Base-by-base conservation (phyloP, 441 rosid species). In the Hura crepitans region DNA sequence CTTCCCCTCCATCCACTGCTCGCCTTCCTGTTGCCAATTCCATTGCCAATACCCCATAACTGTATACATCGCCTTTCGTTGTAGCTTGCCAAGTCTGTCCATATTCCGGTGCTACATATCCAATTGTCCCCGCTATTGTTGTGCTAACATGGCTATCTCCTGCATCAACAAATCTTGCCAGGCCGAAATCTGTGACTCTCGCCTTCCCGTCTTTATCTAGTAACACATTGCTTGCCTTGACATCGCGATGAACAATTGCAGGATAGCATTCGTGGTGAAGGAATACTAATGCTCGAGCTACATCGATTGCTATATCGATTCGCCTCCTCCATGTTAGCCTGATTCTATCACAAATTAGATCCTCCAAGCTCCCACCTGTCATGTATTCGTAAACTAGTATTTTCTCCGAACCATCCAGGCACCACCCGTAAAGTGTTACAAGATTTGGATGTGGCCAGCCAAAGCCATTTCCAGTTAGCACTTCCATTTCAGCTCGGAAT, bases 391-490 rank as follows among this genome's bases (percentile, higher is more conserved):
- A 92, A 65, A 93, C 95, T 65, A 93, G 31, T 61, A 91, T 82
- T 72, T 89, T 93, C 79, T 89, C 85, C 30, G 85, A 84, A n/a
- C 91, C 84, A 65, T 88, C 76, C 12, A 88, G 87, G 78, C 96
- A 89, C 97, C 98, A 93, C 1, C 98, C 98, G 17, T 91, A 88
- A 3, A 93, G 88, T 59, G 90, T 84, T 17, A 93, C 98, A 1
- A 93, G 92, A 75, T 93, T 89, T 5, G 92, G 98, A 70, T 93
- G 97, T 0, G 97, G 93, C 97, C 98, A 92, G 37, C 94, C 90
- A 65, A 85, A 81, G 64, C 88, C 84, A 42, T 87, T 85, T 25
- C 92, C 90, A 28, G 87, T 78, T 14, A 91, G 73, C 14, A 91
- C 96, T 78, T 91, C 98, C 98, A 93, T 93, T 75, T 93, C 98